phyloP scores from a whole-genome alignment of 192 early-diverging fungal species.

The Rhizophlyctis rosea region DNA sequence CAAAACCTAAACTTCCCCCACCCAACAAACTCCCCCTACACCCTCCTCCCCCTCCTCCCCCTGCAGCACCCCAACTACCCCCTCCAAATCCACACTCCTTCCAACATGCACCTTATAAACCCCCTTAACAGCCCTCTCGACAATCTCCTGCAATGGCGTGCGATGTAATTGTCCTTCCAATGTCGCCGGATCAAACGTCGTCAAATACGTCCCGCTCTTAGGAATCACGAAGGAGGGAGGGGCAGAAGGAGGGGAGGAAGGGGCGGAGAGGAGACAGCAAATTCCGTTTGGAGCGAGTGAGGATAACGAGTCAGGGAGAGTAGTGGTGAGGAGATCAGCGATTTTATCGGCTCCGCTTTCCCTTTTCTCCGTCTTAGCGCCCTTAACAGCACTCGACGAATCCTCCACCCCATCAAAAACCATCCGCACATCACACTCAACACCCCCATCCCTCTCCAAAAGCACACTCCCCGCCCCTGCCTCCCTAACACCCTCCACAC shows the following conservation, averaged over 20 bases:
- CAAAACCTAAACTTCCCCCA: too few species aligned
- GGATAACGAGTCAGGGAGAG: conserved; percentile 1
- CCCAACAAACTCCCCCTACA: conserved; percentile 2
- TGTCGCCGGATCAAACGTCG: not conserved
- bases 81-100: conserved; percentile 7
- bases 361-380: not conserved
- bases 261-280: not conserved
- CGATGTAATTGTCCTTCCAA: conserved; percentile 4
- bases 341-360: conserved; percentile 10
- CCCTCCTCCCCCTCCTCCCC: not conserved
- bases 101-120: conserved; percentile 9
- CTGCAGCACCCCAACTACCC: conserved; percentile 1
- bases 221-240: not conserved
- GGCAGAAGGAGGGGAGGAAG: not conserved
- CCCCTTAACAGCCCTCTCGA: conserved; percentile 8
- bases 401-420: conserved; percentile 2
- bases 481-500: not conserved
- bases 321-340: conserved; percentile 1
- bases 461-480: conserved; percentile 13
- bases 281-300: conserved; percentile 1
- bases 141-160: conserved; percentile 17
- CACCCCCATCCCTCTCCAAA: conserved; percentile 11
- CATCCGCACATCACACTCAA: conserved; percentile 12
- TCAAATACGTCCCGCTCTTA: conserved; percentile 8
- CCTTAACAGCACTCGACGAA: not conserved